Evolutionary conservation across 2,329 filamentous ascomycete species (phyloP).

Genomic region (Epichloe brachyelytri): DNA sequence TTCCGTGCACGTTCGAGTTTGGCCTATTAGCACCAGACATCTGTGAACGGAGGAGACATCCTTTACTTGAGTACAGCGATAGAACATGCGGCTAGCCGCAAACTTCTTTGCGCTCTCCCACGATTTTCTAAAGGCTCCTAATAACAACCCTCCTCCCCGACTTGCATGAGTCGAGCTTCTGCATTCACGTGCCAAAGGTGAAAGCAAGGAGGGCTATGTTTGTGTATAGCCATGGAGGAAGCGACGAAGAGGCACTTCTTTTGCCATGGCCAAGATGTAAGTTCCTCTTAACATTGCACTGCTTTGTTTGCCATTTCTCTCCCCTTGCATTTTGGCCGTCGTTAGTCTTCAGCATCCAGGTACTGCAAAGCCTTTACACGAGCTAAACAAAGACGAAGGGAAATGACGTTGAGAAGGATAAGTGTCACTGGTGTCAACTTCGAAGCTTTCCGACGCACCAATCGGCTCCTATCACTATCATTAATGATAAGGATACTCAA

Average conservation of each 20-base stretch:
- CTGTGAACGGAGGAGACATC: too few species aligned
- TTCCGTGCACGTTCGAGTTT: too few species aligned
- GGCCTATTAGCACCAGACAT: too few species aligned
- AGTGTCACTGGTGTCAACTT: conserved; percentile 52
- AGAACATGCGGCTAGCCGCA: too few species aligned
- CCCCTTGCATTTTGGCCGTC: not conserved
- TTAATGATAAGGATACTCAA: conserved; percentile 47
- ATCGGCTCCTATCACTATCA: conserved; percentile 43
- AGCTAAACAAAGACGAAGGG: conserved; percentile 14
- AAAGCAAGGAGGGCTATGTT: not conserved
- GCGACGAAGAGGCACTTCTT: conserved; percentile 37
- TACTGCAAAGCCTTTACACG: not conserved
- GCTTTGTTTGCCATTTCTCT: not conserved
- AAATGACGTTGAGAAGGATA: conserved; percentile 23
- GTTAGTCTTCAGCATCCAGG: not conserved
- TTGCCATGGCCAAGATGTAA: conserved; percentile 28
- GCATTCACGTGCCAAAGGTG: not conserved
- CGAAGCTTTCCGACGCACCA: conserved; percentile 37
- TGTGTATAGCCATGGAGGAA: conserved; percentile 28
- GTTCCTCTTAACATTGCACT: not conserved
- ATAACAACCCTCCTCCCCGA: too few species aligned
- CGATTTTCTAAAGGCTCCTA: too few species aligned
- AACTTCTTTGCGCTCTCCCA: too few species aligned
- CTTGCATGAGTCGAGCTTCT: not conserved
- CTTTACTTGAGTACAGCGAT: too few species aligned